Base-by-base conservation (phyloP, 1,284 basidiomycete genomes). In the Cerioporus squamosus region DNA sequence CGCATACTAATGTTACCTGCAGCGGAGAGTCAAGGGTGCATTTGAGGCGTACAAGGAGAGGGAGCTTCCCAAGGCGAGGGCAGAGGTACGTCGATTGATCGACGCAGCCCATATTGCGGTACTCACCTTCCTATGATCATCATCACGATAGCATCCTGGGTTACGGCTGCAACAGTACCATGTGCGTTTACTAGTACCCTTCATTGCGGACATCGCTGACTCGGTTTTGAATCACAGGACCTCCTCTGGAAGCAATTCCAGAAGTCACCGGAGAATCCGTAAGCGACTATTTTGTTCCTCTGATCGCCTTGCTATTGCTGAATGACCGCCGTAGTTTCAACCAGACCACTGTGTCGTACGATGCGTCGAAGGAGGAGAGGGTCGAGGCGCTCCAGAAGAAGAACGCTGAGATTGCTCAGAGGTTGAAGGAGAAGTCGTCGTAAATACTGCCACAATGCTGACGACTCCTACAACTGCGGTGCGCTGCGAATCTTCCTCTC, bases 11-110 rank as follows among this genome's bases (percentile, higher is more conserved):
- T 40, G 51, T 45, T 26, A 43, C 10, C 44, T 59, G 31, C 68
- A 93, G 89, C 82, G 93, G 71, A 87, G 94, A 60, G 95, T 91
- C 83, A 96, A 96, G 81, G 94, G 89, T 40, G 93, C 95, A 6
- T 95, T 93, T 66, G 94, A 96, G 70, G 94, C 94, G 4, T 98
- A 96, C 76, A 87, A 93, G 70, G 95, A 98, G 66, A 81, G 86
- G 3, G 92, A 97, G 70, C 77, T 98, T 66, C 94, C 96, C 0
- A 88, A 82, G 23, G 66, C 91, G 61, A 89, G 84, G 71, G 75
- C 83, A 64, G 94, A 98, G 63, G 90, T 90, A 66, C 44, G 79
- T 71, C 43, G 39, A 31, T 44, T 9, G 18, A 20, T 42, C 36
- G 26, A 33, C 43, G 50, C 44, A 22, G 45, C 17, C 56, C 9